Conservation (phyloP, 345 rosid species). For the Dipteronia dyeriana region DNA sequence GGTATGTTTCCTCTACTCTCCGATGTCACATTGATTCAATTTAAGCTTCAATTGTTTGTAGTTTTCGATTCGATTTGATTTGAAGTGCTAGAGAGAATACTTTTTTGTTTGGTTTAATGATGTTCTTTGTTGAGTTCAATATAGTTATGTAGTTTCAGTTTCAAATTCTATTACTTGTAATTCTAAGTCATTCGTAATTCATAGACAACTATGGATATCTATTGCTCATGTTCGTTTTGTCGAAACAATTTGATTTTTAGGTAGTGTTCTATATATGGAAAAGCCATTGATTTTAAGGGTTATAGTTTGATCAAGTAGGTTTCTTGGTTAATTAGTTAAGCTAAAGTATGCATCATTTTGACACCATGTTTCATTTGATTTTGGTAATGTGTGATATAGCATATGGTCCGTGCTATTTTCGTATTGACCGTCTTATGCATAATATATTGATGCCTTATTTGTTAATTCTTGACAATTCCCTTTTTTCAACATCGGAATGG, state of each 20-base stretch:
- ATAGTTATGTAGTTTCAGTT: not conserved
- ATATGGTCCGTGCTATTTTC: not conserved
- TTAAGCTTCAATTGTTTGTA: no score
- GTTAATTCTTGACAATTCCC: not conserved
- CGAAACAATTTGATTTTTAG: not conserved
- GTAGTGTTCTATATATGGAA: not conserved
- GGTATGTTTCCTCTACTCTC: no score
- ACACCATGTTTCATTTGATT: slow-evolving; percentile 17
- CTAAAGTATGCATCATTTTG: slow-evolving; percentile 1
- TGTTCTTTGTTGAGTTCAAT: no score
- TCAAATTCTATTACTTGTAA: not conserved
- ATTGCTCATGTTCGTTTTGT: not conserved
- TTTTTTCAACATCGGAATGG: slow-evolving; percentile 43
- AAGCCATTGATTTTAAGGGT: not conserved
- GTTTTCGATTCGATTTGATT: no score
- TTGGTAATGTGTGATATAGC: not conserved
- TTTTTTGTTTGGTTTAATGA: no score
- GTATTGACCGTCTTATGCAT: not conserved
- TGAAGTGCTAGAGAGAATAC: no score
- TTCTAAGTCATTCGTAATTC: not conserved
- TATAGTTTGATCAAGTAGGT: not conserved
- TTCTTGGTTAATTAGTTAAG: not conserved
- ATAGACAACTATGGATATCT: not conserved
- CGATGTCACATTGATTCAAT: no score
- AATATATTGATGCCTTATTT: not conserved